Evolutionary conservation across 2,329 filamentous ascomycete species (phyloP).

Genomic region (Cercospora brassicicola): DNA sequence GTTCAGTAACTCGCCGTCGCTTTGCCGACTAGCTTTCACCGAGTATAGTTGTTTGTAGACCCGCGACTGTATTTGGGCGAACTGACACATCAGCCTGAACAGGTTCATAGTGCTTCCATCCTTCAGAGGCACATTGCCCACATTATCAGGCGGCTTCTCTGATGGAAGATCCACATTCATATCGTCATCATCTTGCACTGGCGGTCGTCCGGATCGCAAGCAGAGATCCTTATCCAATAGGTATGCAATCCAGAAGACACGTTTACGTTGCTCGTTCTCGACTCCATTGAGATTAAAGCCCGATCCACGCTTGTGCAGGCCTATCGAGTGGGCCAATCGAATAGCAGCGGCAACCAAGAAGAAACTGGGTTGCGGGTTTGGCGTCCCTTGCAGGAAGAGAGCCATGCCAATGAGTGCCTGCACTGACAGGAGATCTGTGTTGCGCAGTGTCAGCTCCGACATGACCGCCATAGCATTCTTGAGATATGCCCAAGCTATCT

Average conservation of each 20-base stretch:
- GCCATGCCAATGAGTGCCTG: slow-evolving; percentile 92
- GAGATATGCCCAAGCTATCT: slow-evolving; percentile 90
- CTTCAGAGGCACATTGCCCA: slow-evolving; percentile 87
- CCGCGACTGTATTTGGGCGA: slow-evolving; percentile 86
- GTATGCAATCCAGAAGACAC: slow-evolving; percentile 77
- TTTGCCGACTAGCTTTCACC: slow-evolving; percentile 85
- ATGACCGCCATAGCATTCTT: slow-evolving; percentile 96
- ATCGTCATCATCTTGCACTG: slow-evolving; percentile 72
- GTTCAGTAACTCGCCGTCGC: slow-evolving; percentile 88
- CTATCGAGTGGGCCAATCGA: slow-evolving; percentile 87
- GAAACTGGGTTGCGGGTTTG: slow-evolving; percentile 92
- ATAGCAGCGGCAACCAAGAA: slow-evolving; percentile 89
- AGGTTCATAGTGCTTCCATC: slow-evolving; percentile 85
- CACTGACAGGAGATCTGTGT: slow-evolving; percentile 90
- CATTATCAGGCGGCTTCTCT: slow-evolving; percentile 84
- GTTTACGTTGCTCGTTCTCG: slow-evolving; percentile 85
- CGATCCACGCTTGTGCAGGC: slow-evolving; percentile 87
- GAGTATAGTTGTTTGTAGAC: slow-evolving; percentile 94
- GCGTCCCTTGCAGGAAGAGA: slow-evolving; percentile 91
- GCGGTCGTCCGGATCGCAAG: slow-evolving; percentile 68
- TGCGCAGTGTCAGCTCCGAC: slow-evolving; percentile 89
- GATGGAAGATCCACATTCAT: slow-evolving; percentile 97
- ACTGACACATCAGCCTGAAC: slow-evolving; percentile 88
- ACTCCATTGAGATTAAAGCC: slow-evolving; percentile 91
- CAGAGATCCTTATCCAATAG: slow-evolving; percentile 73